Base-by-base conservation (phyloP, 805 yeast genomes). In the Starmerella gropengiesseri region DNA sequence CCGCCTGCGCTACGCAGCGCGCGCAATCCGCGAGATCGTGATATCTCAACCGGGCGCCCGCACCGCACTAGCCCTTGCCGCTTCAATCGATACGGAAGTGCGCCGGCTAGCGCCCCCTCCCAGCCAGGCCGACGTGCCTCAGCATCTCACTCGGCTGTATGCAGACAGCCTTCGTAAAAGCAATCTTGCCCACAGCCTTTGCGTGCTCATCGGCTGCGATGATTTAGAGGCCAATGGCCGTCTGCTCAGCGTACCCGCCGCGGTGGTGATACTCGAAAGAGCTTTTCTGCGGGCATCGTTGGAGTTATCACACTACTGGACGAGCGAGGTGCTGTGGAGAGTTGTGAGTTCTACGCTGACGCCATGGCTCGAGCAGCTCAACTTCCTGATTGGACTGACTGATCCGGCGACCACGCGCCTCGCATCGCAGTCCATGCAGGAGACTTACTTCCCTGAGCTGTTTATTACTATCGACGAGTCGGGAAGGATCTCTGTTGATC, bases 361-460 rank as follows among this genome's bases (percentile, higher is more conserved):
- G 28, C 53, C 54, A 2, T 53, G 56, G 56, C 28, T 52, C 3
- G 37, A 25, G 4, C 50, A 53, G 34, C 36, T 53, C 19, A 39
- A 41, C 14, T 41, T 43, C 7, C 52, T 41, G 22, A 17, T 43
- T 7, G 55, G 55, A 5, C 40, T 41, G 12, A 19, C 16, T 3
- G 40, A 35, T 18, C 18, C 34, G 3, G 23, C 17, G 16, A 12
- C 34, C 7, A 14, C 7, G 13, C 40, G 45, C 18, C 6, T 23
- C 8, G 17, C 33, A 3, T 17, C 21, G 4, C 4, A 5, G 3
- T 13, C 2, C 5, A 13, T 45, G 34, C 33, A 34, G 14, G 8
- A 11, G 4, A 32, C 25, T 4, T 43, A 34, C 20, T 36, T 53
- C 27, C 49, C 55, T 11, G 51, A 51, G 11, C 18, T 50, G 28